These are phyloP conservation scores for Coemansia sp. DNA, from an alignment of 192 early-diverging fungal species.

Conservation along the genomic window DNA sequence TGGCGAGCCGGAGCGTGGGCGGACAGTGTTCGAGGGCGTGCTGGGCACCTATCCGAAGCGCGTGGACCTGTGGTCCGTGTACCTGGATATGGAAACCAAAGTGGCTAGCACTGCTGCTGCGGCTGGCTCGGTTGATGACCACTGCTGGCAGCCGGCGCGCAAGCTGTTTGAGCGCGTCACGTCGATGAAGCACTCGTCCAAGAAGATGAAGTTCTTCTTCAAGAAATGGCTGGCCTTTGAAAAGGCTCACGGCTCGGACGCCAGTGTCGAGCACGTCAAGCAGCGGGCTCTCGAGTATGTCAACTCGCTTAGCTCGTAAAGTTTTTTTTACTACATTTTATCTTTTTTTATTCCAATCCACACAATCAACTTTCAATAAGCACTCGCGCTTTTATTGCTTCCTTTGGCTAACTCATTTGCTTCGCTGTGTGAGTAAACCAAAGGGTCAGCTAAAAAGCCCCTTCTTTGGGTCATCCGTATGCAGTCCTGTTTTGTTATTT, in stretches of 20 bases:
- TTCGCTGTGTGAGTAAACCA: neutral
- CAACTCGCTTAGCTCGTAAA: constrained; percentile 52
- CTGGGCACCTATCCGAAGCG: constrained; percentile 92
- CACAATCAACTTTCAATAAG: neutral
- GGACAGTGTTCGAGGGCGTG: constrained; percentile 97
- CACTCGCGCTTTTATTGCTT: neutral
- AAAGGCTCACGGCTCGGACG: constrained; percentile 79
- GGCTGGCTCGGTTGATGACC: constrained; percentile 33
- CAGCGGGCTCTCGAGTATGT: constrained; percentile 85
- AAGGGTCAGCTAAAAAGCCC: constrained; percentile 1
- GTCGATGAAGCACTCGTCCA: constrained; percentile 88
- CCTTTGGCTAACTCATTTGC: neutral
- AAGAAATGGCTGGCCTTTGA: constrained; percentile 98
- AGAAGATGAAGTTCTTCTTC: constrained; percentile 99
- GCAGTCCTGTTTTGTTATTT: constrained; percentile 1
- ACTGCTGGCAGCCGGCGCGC: constrained; percentile 51
- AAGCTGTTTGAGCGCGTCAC: constrained; percentile 89
- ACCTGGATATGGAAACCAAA: constrained; percentile 92
- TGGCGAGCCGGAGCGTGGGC: constrained; percentile 95
- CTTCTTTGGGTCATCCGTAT: neutral
- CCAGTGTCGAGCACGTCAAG: constrained; percentile 87
- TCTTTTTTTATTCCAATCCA: constrained; percentile 1
- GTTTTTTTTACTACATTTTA: constrained; percentile 10
- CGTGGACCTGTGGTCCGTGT: constrained; percentile 95
- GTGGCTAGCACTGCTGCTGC: constrained; percentile 28